phyloP scores from a whole-genome alignment of 1,284 basidiomycete genomes.

The Heterobasidion occidentale region DNA sequence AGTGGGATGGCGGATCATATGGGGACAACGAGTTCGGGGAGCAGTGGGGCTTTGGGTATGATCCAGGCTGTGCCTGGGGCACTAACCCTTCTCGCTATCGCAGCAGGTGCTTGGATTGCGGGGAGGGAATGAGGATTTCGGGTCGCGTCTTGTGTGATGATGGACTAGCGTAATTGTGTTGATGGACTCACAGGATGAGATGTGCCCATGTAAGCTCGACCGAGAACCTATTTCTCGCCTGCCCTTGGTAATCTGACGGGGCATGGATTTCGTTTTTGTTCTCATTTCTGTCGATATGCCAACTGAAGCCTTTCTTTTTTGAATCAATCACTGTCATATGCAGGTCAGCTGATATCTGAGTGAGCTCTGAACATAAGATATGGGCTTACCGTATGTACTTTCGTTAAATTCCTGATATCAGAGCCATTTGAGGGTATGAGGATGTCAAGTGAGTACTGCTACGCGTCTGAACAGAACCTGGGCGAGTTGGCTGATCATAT shows the following conservation, averaged over 20 bases:
- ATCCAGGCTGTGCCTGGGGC: background rate
- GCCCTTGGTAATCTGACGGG: too few relatives aligned
- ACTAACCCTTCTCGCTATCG: background rate
- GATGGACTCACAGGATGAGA: background rate
- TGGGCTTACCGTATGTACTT: too few relatives aligned
- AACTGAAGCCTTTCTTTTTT: background rate
- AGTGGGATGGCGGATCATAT: slow-evolving; percentile 23
- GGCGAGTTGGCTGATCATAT: too few relatives aligned
- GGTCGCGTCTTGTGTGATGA: background rate
- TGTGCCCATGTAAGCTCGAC: too few relatives aligned
- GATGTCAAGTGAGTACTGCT: too few relatives aligned
- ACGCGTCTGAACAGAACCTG: too few relatives aligned
- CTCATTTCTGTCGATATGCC: background rate
- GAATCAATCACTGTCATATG: background rate
- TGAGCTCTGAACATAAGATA: background rate
- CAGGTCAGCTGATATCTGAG: background rate
- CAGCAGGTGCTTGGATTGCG: background rate
- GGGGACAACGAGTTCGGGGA: slow-evolving; percentile 41
- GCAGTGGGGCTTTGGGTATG: slow-evolving; percentile 1
- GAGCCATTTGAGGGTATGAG: too few relatives aligned
- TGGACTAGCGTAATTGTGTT: background rate
- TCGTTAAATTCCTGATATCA: too few relatives aligned
- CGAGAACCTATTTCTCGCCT: too few relatives aligned
- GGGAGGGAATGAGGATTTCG: background rate
- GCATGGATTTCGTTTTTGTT: background rate